A percentile compares a stretch with the other conserved stretches of the same genome.
Evolutionary conservation across 176 grass and related monocot genomes (phyloP).

Genomic region (Bothriochloa decipiens): DNA sequence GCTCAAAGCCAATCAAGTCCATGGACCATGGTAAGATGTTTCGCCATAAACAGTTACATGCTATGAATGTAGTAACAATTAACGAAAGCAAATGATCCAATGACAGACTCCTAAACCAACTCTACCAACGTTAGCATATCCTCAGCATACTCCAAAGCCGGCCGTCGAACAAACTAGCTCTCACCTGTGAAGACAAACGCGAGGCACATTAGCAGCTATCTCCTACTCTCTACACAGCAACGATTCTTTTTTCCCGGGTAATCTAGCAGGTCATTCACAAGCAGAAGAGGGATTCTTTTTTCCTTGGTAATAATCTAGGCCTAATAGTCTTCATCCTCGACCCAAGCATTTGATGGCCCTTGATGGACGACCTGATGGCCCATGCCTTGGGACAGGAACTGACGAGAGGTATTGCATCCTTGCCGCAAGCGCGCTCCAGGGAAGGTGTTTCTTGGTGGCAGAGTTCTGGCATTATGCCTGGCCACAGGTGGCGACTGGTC

Average conservation of each 20-base stretch:
- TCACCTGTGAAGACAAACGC: slow-evolving; percentile 5
- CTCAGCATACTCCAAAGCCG: slow-evolving; percentile 28
- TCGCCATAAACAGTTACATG: not conserved
- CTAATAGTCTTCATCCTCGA: slow-evolving; percentile 33
- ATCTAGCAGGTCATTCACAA: not conserved
- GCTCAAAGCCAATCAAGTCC: not conserved
- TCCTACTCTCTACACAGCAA: not conserved
- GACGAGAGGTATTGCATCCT: slow-evolving; percentile 25
- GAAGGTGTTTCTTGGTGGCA: slow-evolving; percentile 31
- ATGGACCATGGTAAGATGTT: not conserved
- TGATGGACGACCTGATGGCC: slow-evolving; percentile 4
- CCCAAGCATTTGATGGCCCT: slow-evolving; percentile 14
- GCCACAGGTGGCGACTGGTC: not conserved
- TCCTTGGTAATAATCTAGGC: not conserved
- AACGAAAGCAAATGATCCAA: not conserved
- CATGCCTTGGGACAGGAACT: slow-evolving; percentile 15
- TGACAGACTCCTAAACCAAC: not conserved
- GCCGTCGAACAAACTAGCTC: slow-evolving; percentile 35
- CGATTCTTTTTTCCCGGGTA: not conserved
- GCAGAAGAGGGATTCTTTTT: not conserved
- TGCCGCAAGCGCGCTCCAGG: slow-evolving; percentile 7
- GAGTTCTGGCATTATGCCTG: slow-evolving; percentile 9
- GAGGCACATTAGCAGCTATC: slow-evolving; percentile 18
- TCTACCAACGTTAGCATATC: slow-evolving; percentile 4
- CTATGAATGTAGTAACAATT: not conserved